Base-by-base conservation (phyloP, 2,329 filamentous ascomycete species). In the Diaporthe eres region DNA sequence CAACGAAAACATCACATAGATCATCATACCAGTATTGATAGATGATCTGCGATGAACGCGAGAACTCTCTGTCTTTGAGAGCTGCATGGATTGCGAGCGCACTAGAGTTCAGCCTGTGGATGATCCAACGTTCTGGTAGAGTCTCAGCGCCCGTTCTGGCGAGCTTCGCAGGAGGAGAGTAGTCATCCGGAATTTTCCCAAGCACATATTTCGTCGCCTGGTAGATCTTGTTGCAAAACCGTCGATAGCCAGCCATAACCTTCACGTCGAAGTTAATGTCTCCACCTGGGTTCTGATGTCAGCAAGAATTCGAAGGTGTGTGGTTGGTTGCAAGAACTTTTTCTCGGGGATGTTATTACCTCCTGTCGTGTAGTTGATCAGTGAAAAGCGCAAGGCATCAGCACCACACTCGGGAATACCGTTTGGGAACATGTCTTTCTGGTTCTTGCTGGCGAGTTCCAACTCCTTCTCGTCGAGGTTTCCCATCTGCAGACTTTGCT, bases 221-320 rank as follows among this genome's bases (percentile, higher is more conserved):
- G 49, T 53, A 53, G n/a, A 53, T 53, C 49, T 53, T 53, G n/a
- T 53, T 53, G 49, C 49, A 53, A n/a, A 53, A 53, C 12, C 49
- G 49, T 22, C 49, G 49, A 53, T 53, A 53, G 49, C 49, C 49
- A 53, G 22, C 22, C 49, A 53, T 53, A 10, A 53, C n/a, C 49
- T n/a, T n/a, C 22, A 53, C n/a, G 49, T 53, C 49, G 49, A 53
- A 53, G n/a, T 25, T 53, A 25, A 53, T 25, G 10, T 53, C 49
- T 6, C 49, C 49, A 8, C 44, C 44, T 49, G 19, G 2, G 19
- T 19, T 22, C 44, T 22, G 44, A 49, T 17, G 19, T 49, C 17
- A 49, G 44, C 15, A 49, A 22, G 4, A 22, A 9, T 49, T 22
- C 44, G 8, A 49, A 49, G 44, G 17, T 49, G 44, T 49, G 19